These are phyloP conservation scores for Exserohilum turcica DNA, from an alignment of 2,329 filamentous ascomycete genomes.

Conservation along the genomic window DNA sequence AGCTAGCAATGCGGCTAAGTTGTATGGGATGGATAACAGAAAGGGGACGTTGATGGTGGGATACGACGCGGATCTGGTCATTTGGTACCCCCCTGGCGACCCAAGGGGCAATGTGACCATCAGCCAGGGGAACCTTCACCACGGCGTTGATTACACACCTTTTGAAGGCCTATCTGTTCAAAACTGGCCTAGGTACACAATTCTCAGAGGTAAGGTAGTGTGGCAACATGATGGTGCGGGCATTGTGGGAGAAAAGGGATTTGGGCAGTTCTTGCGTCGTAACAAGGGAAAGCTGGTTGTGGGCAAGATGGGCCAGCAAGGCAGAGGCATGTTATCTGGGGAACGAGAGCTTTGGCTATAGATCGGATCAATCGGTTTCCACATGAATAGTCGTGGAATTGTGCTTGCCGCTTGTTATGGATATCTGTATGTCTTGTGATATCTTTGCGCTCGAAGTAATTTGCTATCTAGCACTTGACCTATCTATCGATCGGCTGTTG, in stretches of 20 bases:
- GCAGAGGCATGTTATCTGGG: not conserved
- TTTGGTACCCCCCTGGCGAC: not conserved
- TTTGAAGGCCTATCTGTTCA: not conserved
- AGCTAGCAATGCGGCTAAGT: not conserved
- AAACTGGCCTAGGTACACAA: not conserved
- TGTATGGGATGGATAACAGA: not conserved
- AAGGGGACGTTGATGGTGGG: not conserved
- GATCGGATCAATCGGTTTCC: not conserved
- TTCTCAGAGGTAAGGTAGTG: not conserved
- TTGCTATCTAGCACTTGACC: not conserved
- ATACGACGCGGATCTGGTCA: not conserved
- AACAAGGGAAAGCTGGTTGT: not conserved
- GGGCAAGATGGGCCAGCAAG: not conserved
- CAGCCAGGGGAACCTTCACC: not conserved
- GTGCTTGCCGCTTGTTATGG: not conserved
- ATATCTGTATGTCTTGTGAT: not conserved
- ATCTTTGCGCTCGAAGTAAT: not conserved
- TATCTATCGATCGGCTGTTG: not conserved
- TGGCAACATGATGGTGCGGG: not conserved
- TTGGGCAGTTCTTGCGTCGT: not conserved
- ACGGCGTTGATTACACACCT: not conserved
- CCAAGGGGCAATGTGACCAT: not conserved
- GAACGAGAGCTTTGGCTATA: not conserved
- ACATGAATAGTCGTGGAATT: not conserved
- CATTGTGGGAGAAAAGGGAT: not conserved